Evolutionary conservation across 495 filamentous ascomycete genomes (phyloP).

Genomic region (Emericellopsis terricola): DNA sequence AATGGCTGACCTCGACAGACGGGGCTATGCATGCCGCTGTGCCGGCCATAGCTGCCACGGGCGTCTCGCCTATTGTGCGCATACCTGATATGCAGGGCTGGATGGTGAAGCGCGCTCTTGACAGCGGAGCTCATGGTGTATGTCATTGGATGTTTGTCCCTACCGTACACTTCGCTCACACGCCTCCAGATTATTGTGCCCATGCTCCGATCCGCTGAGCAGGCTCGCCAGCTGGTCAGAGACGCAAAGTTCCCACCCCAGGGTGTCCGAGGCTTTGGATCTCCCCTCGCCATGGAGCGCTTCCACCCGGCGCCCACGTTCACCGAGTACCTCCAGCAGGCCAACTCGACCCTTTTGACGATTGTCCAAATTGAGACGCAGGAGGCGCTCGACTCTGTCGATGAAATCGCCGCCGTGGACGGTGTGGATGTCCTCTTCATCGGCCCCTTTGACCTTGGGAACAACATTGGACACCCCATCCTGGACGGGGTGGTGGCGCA

Average conservation of each 20-base stretch:
- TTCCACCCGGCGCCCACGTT: constrained; percentile 35
- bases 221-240: constrained; percentile 37
- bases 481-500: constrained; percentile 39
- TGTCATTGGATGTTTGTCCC: no score
- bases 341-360: constrained; percentile 51
- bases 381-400: constrained; percentile 49
- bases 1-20: constrained; percentile 17
- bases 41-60: constrained; percentile 46
- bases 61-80: constrained; percentile 48
- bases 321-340: constrained; percentile 53
- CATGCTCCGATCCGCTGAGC: constrained; percentile 43
- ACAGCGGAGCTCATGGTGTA: constrained; percentile 50
- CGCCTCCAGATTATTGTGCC: constrained; percentile 39
- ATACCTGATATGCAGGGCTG: constrained; percentile 46
- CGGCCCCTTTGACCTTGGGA: constrained; percentile 62
- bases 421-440: constrained; percentile 63
- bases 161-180: neutral
- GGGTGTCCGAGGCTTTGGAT: constrained; percentile 47
- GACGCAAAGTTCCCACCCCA: constrained; percentile 50
- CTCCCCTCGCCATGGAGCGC: constrained; percentile 45
- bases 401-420: constrained; percentile 51
- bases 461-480: constrained; percentile 59
- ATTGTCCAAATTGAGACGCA: constrained; percentile 73
- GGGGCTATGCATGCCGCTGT: constrained; percentile 72
- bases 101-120: constrained; percentile 56